Base-by-base conservation (phyloP, 2,329 filamentous ascomycete species). In the Penicillium sp. region DNA sequence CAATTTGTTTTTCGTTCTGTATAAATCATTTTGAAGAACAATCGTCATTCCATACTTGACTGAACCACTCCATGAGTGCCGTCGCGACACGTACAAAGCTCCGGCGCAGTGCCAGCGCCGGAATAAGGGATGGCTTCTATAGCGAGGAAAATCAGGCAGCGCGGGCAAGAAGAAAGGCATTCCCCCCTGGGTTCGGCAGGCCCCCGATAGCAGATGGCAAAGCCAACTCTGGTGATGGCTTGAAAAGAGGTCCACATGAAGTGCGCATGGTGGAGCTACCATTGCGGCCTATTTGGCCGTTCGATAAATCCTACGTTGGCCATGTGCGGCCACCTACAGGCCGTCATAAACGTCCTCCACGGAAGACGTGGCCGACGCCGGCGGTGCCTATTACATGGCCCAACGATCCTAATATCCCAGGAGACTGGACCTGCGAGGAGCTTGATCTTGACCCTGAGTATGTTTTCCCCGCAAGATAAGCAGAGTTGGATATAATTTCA, bases 301-400 rank as follows among this genome's bases (percentile, higher is more conserved):
- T 53, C 4, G 4, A 7, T 22, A 10, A 38, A 13, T 53, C 49
- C 49, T 53, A 37, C 15, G 49, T 37, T 28, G 49, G 30, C 7
- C 2, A 12, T 2, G 2, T n/a, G 24, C 19, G 7, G 19, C 2
- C 13, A 17, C n/a, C n/a, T 13, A 33, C 33, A 4, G 12, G 15
- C 3, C 19, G 33, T 53, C 30, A 19, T 9, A 4, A 22, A 37
- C 30, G 30, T n/a, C 30, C 33, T 10, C 13, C 33, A 37, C 30
- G 35, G 17, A n/a, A 53, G 33, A 53, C 8, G 13, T 53, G 33
- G 50, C 50, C n/a, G 33, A 53, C 49, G 3, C 50, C 50, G 33
- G 30, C 5, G 15, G 19, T 3, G 22, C n/a, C 33, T 4, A 53
- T 53, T 38, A 53, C 33, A 15, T 38, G 12, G 28, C 30, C 33